Base-by-base conservation (phyloP, 2,329 filamentous ascomycete genomes). In the Nothophaeocryptopus gaeumannii region DNA sequence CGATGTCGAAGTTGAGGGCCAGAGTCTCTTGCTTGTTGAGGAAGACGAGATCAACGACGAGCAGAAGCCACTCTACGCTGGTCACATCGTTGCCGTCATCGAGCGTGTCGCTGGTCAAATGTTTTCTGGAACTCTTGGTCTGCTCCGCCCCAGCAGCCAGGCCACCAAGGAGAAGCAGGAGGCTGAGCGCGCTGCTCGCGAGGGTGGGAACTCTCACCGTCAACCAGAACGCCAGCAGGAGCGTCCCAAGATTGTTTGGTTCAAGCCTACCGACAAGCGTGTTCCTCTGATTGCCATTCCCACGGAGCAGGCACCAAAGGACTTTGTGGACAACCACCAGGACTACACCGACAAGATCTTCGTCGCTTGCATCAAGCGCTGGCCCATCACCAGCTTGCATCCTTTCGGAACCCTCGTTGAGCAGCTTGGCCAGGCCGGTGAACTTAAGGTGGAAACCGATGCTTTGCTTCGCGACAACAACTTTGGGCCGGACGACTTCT, bases 161-260 rank as follows among this genome's bases (percentile, higher is more conserved):
- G 93, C 93, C 43, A 99, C 93, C 49, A 99, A 97, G 76, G 93
- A 99, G 77, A 97, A 97, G 77, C 93, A 99, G 70, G 93, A 99
- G 70, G 93, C 93, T 38, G 93, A 99, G 76, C 85, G 93, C 56
- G 86, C 88, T 59, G 90, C 91, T 62, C 85, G 92, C 61, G 92
- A 97, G 68, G 92, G 91, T 55, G 80, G 77, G 58, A 81, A 82
- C 50, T 79, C 80, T 46, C 84, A 86, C 55, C 81, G 80, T 53
- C 85, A 93, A 58, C 88, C 91, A 54, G 85, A 86, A 58, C 88
- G 91, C 46, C 83, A 88, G 56, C 90, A 95, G 68, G 93, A 99
- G 58, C 96, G 96, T 74, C 93, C 93, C 56, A 99, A 99, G 83
- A 99, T 99, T 73, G 93, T 99, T 36, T 99, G 93, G 93, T 99